Percentiles rank a stretch among this genome's conserved stretches.
These are phyloP conservation scores for Chondrus crispus DNA, from an alignment of 23 red algal species.

Conservation along the genomic window DNA sequence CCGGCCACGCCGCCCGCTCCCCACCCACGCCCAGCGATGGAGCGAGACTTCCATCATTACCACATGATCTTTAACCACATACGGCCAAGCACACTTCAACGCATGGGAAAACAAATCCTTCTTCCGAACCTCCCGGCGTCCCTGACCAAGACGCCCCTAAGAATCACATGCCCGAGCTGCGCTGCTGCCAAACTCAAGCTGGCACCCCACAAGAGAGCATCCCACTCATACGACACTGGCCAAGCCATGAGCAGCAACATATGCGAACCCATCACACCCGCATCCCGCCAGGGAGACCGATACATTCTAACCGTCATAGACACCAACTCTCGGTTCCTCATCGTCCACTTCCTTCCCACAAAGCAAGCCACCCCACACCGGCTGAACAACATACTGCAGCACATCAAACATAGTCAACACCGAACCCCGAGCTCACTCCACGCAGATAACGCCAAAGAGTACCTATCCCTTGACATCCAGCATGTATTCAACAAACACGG, in stretches of 20 bases:
- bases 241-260: neutral
- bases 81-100: neutral
- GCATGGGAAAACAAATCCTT: neutral
- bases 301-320: neutral
- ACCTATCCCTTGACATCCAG: neutral
- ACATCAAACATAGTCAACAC: neutral
- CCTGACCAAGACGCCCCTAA: neutral
- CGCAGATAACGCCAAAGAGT: slow-evolving; percentile 23
- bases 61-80: neutral
- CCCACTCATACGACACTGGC: neutral
- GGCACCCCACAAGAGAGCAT: neutral
- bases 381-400: neutral
- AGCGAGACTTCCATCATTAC: neutral
- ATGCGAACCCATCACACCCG: neutral
- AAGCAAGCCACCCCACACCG: neutral
- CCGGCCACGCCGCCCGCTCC: neutral
- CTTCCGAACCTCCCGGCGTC: neutral
- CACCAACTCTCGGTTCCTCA: neutral
- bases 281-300: neutral
- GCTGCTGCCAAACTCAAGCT: neutral
- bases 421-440: neutral
- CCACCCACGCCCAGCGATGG: neutral
- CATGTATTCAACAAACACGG: slow-evolving; percentile 4
- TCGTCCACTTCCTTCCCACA: neutral
- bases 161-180: neutral